Evolutionary conservation across 805 yeast species (phyloP).

Genomic region (Suhomyces kilbournensis): DNA sequence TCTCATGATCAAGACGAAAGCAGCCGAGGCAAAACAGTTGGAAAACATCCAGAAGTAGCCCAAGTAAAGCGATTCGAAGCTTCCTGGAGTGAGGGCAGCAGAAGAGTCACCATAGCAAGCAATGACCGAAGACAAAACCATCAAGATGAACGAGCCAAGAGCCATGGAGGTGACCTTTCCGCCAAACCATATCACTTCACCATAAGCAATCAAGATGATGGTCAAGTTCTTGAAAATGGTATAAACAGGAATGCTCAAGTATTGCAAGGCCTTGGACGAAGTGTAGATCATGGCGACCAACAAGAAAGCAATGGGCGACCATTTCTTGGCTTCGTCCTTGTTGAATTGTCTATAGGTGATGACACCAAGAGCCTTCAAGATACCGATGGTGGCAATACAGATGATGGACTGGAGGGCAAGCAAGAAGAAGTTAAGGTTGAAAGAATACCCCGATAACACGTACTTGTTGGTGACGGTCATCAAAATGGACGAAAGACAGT

Average conservation of each 20-base stretch:
- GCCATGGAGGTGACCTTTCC: conserved; percentile 90
- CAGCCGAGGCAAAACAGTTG: conserved; percentile 92
- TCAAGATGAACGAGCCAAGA: conserved; percentile 79
- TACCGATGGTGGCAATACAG: conserved; percentile 69
- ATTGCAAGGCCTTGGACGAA: conserved; percentile 90
- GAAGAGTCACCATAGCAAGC: conserved; percentile 85
- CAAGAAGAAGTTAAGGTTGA: conserved; percentile 82
- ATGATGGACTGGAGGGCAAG: conserved; percentile 86
- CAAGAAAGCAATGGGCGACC: conserved; percentile 90
- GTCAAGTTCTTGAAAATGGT: conserved; percentile 98
- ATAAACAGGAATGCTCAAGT: conserved; percentile 89
- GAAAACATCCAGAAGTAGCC: conserved; percentile 97
- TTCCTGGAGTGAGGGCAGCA: conserved; percentile 35
- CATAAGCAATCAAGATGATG: conserved; percentile 93
- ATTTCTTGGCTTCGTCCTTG: conserved; percentile 85
- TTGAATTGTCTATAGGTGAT: conserved; percentile 86
- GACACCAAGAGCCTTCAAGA: conserved; percentile 69
- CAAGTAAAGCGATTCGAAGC: conserved; percentile 46
- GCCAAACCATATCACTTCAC: conserved; percentile 97
- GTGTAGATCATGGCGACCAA: conserved; percentile 95
- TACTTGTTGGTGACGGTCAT: conserved; percentile 98
- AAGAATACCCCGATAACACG: conserved; percentile 71
- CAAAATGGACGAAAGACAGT: conserved; percentile 90
- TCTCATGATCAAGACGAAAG: conserved; percentile 92
- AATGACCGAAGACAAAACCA: conserved; percentile 94